Conservation (phyloP, 202 grass and related monocot genomes). For the Carex sylvatica region DNA sequence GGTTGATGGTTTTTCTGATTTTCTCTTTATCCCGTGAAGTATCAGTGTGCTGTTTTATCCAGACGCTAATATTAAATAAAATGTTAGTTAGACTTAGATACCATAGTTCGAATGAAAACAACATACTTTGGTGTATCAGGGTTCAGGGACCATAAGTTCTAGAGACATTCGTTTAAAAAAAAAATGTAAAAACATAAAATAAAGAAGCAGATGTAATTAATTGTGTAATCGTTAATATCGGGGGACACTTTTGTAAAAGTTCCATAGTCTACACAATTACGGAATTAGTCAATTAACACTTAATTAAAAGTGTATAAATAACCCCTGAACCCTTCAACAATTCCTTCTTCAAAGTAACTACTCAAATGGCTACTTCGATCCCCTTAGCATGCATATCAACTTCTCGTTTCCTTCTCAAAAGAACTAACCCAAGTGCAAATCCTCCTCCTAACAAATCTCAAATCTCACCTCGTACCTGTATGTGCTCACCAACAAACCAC, state of each 20-base stretch:
- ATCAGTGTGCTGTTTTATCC: neutral
- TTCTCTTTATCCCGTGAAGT: neutral
- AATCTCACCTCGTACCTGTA: constrained; percentile 37
- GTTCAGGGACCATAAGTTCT: too few relatives aligned
- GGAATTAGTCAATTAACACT: neutral
- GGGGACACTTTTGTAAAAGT: neutral
- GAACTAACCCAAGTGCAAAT: neutral
- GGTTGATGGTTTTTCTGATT: neutral
- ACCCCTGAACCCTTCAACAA: constrained; percentile 4
- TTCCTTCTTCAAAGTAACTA: neutral
- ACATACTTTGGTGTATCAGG: too few relatives aligned
- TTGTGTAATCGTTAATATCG: neutral
- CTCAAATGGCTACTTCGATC: constrained; percentile 42
- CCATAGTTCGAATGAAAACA: too few relatives aligned
- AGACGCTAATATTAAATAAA: neutral
- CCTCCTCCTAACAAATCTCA: neutral
- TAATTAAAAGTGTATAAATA: neutral
- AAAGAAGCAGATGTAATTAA: neutral
- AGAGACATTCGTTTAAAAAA: neutral
- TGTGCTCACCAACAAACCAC: constrained; percentile 71
- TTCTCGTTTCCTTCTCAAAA: neutral
- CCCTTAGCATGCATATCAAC: neutral
- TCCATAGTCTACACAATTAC: neutral
- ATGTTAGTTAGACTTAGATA: too few relatives aligned
- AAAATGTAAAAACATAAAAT: too few relatives aligned